Evolutionary conservation across 352 stramenopile genomes (phyloP), one percentile per base, ranked within the genome.

Genomic region (Globisporangium heterothallicum): DNA sequence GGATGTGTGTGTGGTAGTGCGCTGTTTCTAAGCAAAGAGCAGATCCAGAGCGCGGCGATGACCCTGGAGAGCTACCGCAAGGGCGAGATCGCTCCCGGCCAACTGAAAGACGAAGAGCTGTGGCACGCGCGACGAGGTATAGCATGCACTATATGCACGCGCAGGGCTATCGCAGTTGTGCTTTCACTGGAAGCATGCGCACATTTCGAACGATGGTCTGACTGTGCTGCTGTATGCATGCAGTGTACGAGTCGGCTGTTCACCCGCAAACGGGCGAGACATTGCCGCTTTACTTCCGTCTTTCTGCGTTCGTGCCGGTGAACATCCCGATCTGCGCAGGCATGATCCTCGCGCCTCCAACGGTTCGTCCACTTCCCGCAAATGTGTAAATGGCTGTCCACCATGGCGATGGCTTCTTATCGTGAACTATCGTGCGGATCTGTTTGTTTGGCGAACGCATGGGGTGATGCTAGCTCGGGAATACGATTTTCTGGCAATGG

Each of bases 401-500:
- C n/a, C n/a, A n/a, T n/a, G n/a, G n/a, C n/a, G n/a, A n/a, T n/a
- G n/a, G n/a, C n/a, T n/a, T n/a, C n/a, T n/a, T n/a, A n/a, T n/a
- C n/a, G n/a, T n/a, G n/a, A n/a, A n/a, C n/a, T n/a, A n/a, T n/a
- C n/a, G n/a, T 24, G 2, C 19, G 19, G 2, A 21, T 16, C 14
- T 53, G 1, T 44, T 26, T 19, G 6, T 35, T 9, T 36, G 22
- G 34, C 16, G 7, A 24, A n/a, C 21, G 26, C 56, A n/a, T n/a
- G n/a, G n/a, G n/a, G n/a, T n/a, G n/a, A n/a, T n/a, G n/a, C n/a
- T n/a, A 84, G 69, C 52, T 88, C 26, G 72, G 45, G 49, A 89
- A 90, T 63, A 92, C 84, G 52, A 72, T 95, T 35, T 92, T 95
- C 45, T 94, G 73, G 79, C 85, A 95, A 56, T 95, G 85, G 85